A percentile compares a stretch with the other conserved stretches of the same genome.
Evolutionary conservation across 2,329 filamentous ascomycete genomes (phyloP).

Genomic region (Penicillium freii): DNA sequence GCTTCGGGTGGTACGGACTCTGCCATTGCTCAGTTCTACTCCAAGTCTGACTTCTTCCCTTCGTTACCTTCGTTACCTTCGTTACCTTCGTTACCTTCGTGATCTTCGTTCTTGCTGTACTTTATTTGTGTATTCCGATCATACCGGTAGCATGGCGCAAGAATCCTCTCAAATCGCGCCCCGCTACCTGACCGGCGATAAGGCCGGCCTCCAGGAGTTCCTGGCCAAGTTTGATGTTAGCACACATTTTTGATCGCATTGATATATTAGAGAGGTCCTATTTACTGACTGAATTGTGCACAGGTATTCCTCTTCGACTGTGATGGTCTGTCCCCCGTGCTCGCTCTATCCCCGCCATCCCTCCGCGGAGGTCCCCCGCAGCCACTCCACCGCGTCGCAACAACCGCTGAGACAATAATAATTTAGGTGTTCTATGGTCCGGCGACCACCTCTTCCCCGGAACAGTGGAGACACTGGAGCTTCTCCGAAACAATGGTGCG

Average conservation of each 20-base stretch:
- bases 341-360: conserved; percentile 1
- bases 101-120: not conserved
- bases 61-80: not conserved
- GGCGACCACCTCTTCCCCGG: conserved; percentile 86
- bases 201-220: conserved; percentile 74
- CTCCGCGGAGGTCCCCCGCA: not conserved
- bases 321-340: conserved; percentile 65
- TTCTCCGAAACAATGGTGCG: conserved; percentile 76
- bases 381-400: conserved; percentile 1
- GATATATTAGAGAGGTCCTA: not conserved
- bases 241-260: conserved; percentile 19
- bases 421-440: conserved; percentile 89
- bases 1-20: conserved; percentile 17
- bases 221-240: conserved; percentile 88
- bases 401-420: conserved; percentile 39
- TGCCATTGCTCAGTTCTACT: not conserved
- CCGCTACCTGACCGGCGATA: conserved; percentile 74
- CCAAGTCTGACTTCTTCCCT: not conserved
- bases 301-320: conserved; percentile 95
- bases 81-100: not conserved
- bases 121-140: not conserved
- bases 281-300: conserved; percentile 20
- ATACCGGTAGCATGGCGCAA: conserved; percentile 11
- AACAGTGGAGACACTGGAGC: conserved; percentile 77
- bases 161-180: conserved; percentile 22